Conservation (phyloP, 2,329 filamentous ascomycete genomes). For the Diplocarpon mali region DNA sequence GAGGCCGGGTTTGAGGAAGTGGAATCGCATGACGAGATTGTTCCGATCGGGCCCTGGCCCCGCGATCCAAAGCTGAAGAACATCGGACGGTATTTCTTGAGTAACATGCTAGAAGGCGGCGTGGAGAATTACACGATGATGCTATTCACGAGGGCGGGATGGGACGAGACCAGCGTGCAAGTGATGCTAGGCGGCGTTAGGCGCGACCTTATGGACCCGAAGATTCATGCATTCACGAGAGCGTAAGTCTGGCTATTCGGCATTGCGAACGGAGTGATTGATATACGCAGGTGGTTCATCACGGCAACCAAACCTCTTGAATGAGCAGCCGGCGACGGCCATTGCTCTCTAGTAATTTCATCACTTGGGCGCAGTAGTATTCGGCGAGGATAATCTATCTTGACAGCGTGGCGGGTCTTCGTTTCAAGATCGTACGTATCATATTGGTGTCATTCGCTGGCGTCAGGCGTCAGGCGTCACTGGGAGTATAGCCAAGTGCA, state of each 20-base stretch:
- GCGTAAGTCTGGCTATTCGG: constrained; percentile 4
- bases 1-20: constrained; percentile 33
- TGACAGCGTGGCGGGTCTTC: too few species aligned
- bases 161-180: constrained; percentile 13
- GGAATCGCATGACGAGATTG: constrained; percentile 13
- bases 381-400: neutral
- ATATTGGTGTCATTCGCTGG: too few species aligned
- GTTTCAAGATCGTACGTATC: too few species aligned
- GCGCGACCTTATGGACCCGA: constrained; percentile 11
- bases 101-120: constrained; percentile 15
- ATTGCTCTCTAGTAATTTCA: too few species aligned
- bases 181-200: constrained; percentile 14
- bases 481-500: too few species aligned
- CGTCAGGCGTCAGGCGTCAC: too few species aligned
- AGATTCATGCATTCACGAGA: constrained; percentile 16
- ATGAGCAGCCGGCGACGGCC: too few species aligned
- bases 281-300: constrained; percentile 3
- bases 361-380: neutral
- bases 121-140: constrained; percentile 16
- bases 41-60: constrained; percentile 26
- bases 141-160: constrained; percentile 16
- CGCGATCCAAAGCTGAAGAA: constrained; percentile 23
- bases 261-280: neutral
- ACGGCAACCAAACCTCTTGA: neutral
- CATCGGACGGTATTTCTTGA: constrained; percentile 21